These are phyloP conservation scores for Penicillium sp. DNA, from an alignment of 2,329 filamentous ascomycete genomes.

Conservation along the genomic window DNA sequence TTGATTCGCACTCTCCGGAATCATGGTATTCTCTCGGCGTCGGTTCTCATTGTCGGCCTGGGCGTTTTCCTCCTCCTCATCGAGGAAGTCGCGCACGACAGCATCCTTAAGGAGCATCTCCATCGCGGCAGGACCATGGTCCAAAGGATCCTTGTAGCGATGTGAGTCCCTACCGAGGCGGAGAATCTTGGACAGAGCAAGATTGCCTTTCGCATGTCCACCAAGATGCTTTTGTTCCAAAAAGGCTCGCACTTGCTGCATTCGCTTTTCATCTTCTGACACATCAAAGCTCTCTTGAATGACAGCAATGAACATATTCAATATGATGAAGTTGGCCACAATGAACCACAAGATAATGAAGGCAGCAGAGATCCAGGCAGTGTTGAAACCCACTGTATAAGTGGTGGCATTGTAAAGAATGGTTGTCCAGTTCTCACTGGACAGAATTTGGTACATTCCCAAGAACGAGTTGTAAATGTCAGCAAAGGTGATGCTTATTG, in stretches of 20 bases:
- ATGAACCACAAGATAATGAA: constrained; percentile 97
- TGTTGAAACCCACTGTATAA: constrained; percentile 64
- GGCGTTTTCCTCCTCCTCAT: constrained; percentile 60
- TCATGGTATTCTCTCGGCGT: constrained; percentile 30
- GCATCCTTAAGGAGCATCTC: constrained; percentile 97
- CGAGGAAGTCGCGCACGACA: constrained; percentile 90
- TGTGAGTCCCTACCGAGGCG: constrained; percentile 62
- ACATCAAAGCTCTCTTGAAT: constrained; percentile 99
- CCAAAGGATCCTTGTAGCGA: constrained; percentile 75
- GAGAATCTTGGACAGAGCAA: constrained; percentile 62
- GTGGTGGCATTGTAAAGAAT: constrained; percentile 82
- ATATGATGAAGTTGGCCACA: constrained; percentile 86
- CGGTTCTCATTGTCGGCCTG: constrained; percentile 18
- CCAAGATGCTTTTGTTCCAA: constrained; percentile 86
- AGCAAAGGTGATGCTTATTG: constrained; percentile 74
- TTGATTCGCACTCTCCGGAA: constrained; percentile 33
- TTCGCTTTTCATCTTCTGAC: constrained; percentile 94
- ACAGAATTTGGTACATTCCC: constrained; percentile 96
- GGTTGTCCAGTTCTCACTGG: constrained; percentile 92
- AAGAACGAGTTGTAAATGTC: constrained; percentile 95
- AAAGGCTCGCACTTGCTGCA: constrained; percentile 95
- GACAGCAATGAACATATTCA: constrained; percentile 99
- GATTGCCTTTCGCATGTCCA: constrained; percentile 65
- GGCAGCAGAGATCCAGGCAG: constrained; percentile 88
- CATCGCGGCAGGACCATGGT: constrained; percentile 87